Evolutionary conservation across 345 rosid genomes (phyloP).

Genomic region (Melaleuca quinquenervia): DNA sequence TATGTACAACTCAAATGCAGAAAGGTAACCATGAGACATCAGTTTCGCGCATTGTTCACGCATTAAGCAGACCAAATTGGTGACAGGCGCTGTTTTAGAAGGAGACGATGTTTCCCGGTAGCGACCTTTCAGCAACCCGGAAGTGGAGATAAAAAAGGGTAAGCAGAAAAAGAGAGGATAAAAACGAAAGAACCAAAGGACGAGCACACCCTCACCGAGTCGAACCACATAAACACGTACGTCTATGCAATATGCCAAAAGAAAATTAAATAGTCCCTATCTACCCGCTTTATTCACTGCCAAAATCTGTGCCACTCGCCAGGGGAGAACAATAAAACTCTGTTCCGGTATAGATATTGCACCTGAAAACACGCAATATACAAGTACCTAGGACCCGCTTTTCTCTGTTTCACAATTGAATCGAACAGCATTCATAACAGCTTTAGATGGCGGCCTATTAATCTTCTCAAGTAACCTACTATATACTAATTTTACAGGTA

Average conservation of each 20-base stretch:
- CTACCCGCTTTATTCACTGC: background rate
- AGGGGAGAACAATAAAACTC: background rate
- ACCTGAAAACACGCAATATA: background rate
- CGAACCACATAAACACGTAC: background rate
- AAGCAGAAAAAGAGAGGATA: background rate
- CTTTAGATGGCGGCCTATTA: conserved; percentile 82
- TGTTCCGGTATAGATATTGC: background rate
- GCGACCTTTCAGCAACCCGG: background rate
- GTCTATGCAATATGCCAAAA: background rate
- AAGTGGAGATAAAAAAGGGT: background rate
- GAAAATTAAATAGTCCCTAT: background rate
- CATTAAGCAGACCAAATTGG: background rate
- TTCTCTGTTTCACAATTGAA: conserved; percentile 26
- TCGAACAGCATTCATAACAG: conserved; percentile 27
- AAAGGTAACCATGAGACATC: background rate
- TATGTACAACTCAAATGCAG: background rate
- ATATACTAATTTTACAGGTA: conserved; percentile 90
- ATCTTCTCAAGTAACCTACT: conserved; percentile 99
- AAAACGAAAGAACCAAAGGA: background rate
- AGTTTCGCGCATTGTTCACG: background rate
- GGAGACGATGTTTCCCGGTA: background rate
- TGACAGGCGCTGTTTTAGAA: background rate
- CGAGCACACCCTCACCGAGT: background rate
- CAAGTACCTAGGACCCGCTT: conserved; percentile 19
- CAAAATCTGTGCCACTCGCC: background rate